A percentile compares a stretch with the other conserved stretches of the same genome.
Conservation (phyloP, 2,329 filamentous ascomycete genomes). For the Cytospora schulzeri region DNA sequence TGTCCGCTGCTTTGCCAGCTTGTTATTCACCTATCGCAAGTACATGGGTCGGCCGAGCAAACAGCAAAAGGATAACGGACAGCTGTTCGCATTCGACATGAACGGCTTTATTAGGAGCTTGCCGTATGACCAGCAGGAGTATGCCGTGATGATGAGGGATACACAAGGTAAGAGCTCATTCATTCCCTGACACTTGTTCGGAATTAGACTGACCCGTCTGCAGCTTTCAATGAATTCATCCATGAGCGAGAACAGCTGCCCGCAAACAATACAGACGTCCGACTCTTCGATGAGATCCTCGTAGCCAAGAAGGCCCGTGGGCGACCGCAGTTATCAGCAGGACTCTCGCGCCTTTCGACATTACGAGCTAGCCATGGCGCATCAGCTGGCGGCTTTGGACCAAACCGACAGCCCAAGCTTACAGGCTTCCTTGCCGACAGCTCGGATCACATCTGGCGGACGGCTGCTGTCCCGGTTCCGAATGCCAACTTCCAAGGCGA, state of each 20-base stretch:
- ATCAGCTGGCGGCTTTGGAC: slow-evolving; percentile 43
- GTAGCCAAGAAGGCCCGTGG: slow-evolving; percentile 73
- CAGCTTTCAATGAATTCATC: slow-evolving; percentile 80
- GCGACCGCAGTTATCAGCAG: slow-evolving; percentile 65
- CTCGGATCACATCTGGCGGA: slow-evolving; percentile 79
- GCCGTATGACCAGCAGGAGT: slow-evolving; percentile 67
- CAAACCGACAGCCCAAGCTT: slow-evolving; percentile 43
- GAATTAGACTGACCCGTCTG: slow-evolving; percentile 27
- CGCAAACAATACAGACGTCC: slow-evolving; percentile 64
- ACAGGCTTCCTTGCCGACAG: slow-evolving; percentile 70
- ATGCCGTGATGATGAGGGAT: slow-evolving; percentile 64
- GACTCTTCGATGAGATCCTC: slow-evolving; percentile 83
- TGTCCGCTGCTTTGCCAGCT: slow-evolving; percentile 65
- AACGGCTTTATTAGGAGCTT: slow-evolving; percentile 65
- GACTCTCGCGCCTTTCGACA: slow-evolving; percentile 63
- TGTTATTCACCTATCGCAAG: slow-evolving; percentile 68
- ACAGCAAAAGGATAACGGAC: slow-evolving; percentile 62
- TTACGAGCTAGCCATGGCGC: slow-evolving; percentile 59
- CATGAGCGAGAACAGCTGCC: slow-evolving; percentile 74
- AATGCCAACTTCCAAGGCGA: slow-evolving; percentile 64
- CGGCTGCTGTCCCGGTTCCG: slow-evolving; percentile 61
- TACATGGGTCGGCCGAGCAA: slow-evolving; percentile 60
- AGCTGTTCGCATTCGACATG: slow-evolving; percentile 67
- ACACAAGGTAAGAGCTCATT: slow-evolving; percentile 63
- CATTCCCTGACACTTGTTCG: not conserved